Base-by-base conservation (phyloP, 257 asterid genomes). In the Fraxinus quadrangulata region DNA sequence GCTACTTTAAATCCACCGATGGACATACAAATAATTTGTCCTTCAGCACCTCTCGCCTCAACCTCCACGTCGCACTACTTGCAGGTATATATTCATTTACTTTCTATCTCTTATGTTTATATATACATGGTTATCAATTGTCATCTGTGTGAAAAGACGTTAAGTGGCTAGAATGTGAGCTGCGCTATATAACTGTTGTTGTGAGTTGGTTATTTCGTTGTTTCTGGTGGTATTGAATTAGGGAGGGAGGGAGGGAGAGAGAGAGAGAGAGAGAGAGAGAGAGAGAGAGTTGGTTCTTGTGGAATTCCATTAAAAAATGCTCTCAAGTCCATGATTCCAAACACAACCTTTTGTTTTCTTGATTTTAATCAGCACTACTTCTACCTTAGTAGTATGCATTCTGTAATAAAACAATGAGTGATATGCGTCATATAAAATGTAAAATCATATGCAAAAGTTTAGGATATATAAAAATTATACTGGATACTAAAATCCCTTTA, bases 1-100 rank as follows among this genome's bases (percentile, higher is more conserved):
- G 98, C 74, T 95, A 95, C 83, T 95, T 93, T 90, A 95, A 95
- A 86, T 95, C 99, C 79, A 95, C 99, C 71, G 99, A 95, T 74
- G 99, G 99, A 80, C 99, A 95, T 81, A 90, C 94, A 83, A 95
- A 93, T 79, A 95, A 93, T 73, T 86, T 93, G 73, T 93, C 98
- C 28, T 95, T 95, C 85, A 93, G 79, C 56, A 95, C 94, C 72
- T 87, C 94, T 71, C 97, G 99, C 40, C 98, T 95, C 84, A 95
- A 95, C 71, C 93, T 95, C 73, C 99, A 95, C 16, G 92, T 93
- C 11, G 98, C 97, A 63, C 91, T 83, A 49, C 90, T 93, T 16
- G 96, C 97, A 33, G 99, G 98, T 92, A 88, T 16, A 9, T 45
- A 79, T 14, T 26, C 54, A 34, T 42, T 54, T 12, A 11, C 19